Percentiles rank a stretch among this genome's conserved stretches.
phyloP scores from a whole-genome alignment of 306 rosid species.

The Amphicarpaea edgeworthii region DNA sequence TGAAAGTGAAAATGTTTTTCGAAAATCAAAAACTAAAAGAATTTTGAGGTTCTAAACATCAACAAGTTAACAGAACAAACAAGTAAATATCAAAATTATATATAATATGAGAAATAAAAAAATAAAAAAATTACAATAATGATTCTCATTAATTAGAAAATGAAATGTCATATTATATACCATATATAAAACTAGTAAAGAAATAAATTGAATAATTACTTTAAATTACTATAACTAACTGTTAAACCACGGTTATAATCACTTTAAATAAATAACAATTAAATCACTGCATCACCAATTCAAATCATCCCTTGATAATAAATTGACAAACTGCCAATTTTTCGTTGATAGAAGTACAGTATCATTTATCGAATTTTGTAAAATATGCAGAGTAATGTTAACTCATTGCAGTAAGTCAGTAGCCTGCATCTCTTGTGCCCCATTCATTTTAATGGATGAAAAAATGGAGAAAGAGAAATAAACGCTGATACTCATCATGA shows the following conservation, averaged over 20 bases:
- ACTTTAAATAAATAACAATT: too few species aligned
- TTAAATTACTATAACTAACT: too few species aligned
- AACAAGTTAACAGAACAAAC: too few species aligned
- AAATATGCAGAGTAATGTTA: neutral
- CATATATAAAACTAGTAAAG: too few species aligned
- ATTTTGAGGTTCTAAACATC: slow-evolving; percentile 1
- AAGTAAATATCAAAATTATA: too few species aligned
- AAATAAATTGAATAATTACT: too few species aligned
- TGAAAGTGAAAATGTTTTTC: slow-evolving; percentile 21
- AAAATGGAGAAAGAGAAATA: neutral
- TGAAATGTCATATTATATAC: too few species aligned
- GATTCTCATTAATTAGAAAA: too few species aligned
- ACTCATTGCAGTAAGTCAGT: neutral
- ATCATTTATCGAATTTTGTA: neutral
- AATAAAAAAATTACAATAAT: too few species aligned
- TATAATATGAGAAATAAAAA: too few species aligned
- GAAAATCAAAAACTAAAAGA: neutral
- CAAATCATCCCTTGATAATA: neutral
- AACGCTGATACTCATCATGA: neutral
- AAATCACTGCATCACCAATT: neutral
- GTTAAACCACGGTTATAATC: too few species aligned
- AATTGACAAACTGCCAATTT: neutral
- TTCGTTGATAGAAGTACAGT: neutral
- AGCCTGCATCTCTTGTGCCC: neutral
- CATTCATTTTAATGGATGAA: neutral